These are phyloP conservation scores for Crepidotus variabilis DNA, from an alignment of 768 basidiomycete genomes.

Conservation along the genomic window DNA sequence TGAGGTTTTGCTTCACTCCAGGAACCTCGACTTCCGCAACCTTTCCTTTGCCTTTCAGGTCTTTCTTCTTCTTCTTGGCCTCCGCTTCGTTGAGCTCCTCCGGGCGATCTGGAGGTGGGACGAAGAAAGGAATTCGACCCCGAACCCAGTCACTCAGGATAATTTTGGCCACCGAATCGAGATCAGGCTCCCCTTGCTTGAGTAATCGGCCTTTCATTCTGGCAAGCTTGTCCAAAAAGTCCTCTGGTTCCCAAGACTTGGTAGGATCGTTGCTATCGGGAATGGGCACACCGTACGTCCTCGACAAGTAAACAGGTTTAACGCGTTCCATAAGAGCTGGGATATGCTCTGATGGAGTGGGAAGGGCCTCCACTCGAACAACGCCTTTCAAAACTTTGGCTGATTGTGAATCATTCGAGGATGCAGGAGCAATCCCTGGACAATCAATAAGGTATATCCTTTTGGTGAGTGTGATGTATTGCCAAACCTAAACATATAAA, in stretches of 20 bases:
- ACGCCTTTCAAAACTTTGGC: constrained; percentile 95
- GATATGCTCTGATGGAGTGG: constrained; percentile 91
- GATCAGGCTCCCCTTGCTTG: constrained; percentile 92
- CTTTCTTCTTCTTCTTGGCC: constrained; percentile 47
- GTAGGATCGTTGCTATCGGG: constrained; percentile 52
- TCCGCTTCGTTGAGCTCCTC: constrained; percentile 66
- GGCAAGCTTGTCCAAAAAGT: constrained; percentile 80
- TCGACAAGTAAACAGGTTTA: constrained; percentile 88
- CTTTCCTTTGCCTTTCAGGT: constrained; percentile 54
- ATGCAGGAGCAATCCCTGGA: constrained; percentile 95
- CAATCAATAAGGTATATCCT: constrained; percentile 99
- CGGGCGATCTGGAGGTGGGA: constrained; percentile 81
- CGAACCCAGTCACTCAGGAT: constrained; percentile 95
- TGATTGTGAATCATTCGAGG: constrained; percentile 86
- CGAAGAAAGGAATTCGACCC: constrained; percentile 96
- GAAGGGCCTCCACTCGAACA: constrained; percentile 90
- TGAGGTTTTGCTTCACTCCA: constrained; percentile 82
- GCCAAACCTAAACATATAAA: constrained; percentile 73
- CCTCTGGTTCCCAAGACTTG: constrained; percentile 66
- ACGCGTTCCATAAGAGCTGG: constrained; percentile 84
- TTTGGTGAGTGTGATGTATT: constrained; percentile 96
- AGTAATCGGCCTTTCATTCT: constrained; percentile 88
- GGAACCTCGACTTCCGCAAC: constrained; percentile 40
- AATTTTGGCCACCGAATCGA: constrained; percentile 92
- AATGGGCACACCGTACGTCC: constrained; percentile 72